Conservation (phyloP, 371 early-diverging fungal genomes). For the Actinomortierella ambigua region DNA sequence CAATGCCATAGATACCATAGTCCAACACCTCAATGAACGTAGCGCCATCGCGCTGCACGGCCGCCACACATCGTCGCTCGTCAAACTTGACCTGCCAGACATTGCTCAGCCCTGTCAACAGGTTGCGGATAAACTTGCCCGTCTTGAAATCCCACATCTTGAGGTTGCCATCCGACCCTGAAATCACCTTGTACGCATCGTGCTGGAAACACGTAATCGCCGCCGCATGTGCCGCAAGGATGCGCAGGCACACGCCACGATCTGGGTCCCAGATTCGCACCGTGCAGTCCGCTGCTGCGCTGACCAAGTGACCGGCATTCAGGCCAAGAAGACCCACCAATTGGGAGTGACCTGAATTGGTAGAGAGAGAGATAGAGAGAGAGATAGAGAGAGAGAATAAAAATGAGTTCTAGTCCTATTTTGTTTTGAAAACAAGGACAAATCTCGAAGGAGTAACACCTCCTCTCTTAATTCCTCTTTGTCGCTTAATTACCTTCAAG, state of each 20-base stretch:
- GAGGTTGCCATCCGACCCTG: slow-evolving; percentile 92
- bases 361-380: neutral
- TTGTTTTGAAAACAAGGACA: neutral
- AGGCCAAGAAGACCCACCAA: slow-evolving; percentile 93
- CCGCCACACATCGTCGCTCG: slow-evolving; percentile 84
- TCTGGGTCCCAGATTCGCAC: slow-evolving; percentile 94
- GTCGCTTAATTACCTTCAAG: slow-evolving; percentile 79
- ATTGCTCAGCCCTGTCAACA: slow-evolving; percentile 72
- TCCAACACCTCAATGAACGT: slow-evolving; percentile 46
- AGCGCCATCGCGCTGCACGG: slow-evolving; percentile 69
- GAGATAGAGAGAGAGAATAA: neutral
- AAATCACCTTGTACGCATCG: slow-evolving; percentile 87
- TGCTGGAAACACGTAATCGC: slow-evolving; percentile 97
- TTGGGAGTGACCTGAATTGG: slow-evolving; percentile 79
- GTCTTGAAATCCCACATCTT: slow-evolving; percentile 93
- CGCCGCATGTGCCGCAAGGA: slow-evolving; percentile 72
- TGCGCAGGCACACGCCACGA: slow-evolving; percentile 69
- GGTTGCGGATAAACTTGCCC: slow-evolving; percentile 78
- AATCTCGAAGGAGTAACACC: neutral
- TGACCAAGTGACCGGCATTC: slow-evolving; percentile 82
- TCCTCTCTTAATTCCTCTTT: neutral
- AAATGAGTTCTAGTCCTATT: neutral
- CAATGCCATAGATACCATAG: slow-evolving; percentile 55
- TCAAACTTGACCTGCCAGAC: slow-evolving; percentile 96
- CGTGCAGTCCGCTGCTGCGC: slow-evolving; percentile 95